These are phyloP conservation scores for Termitomyces sp. DNA, from an alignment of 768 basidiomycete genomes.

Conservation along the genomic window DNA sequence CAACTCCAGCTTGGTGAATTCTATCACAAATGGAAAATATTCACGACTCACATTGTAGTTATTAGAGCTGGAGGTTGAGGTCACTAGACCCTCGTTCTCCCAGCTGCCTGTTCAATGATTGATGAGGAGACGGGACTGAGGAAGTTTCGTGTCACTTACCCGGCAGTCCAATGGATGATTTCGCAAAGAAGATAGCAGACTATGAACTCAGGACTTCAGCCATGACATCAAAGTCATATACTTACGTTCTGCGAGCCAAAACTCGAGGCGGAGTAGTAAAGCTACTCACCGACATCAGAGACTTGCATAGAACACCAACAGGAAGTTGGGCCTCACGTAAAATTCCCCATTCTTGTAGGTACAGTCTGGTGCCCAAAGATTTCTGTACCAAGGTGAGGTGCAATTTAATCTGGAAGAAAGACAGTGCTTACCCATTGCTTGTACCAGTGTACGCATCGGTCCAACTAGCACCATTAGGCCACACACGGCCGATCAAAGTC, in stretches of 20 bases:
- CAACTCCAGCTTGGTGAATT: not conserved
- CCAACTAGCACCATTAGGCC: conserved; percentile 48
- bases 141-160: conserved; percentile 20
- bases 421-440: conserved; percentile 33
- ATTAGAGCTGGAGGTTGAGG: conserved; percentile 34
- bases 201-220: conserved; percentile 12
- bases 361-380: conserved; percentile 37
- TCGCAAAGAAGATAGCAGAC: conserved; percentile 54
- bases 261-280: conserved; percentile 52
- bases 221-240: conserved; percentile 9
- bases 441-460: conserved; percentile 46
- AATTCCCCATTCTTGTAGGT: conserved; percentile 28
- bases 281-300: conserved; percentile 23
- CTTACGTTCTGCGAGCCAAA: conserved; percentile 46
- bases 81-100: conserved; percentile 45
- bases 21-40: not conserved
- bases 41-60: conserved; percentile 34
- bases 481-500: conserved; percentile 38
- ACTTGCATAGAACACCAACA: not conserved
- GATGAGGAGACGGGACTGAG: not conserved
- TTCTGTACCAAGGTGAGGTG: not conserved
- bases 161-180: conserved; percentile 44
- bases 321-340: conserved; percentile 17
- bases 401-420: not conserved
- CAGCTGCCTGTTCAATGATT: conserved; percentile 30